phyloP scores from a whole-genome alignment of 352 stramenopile genomes.

The Pythium brassicae region DNA sequence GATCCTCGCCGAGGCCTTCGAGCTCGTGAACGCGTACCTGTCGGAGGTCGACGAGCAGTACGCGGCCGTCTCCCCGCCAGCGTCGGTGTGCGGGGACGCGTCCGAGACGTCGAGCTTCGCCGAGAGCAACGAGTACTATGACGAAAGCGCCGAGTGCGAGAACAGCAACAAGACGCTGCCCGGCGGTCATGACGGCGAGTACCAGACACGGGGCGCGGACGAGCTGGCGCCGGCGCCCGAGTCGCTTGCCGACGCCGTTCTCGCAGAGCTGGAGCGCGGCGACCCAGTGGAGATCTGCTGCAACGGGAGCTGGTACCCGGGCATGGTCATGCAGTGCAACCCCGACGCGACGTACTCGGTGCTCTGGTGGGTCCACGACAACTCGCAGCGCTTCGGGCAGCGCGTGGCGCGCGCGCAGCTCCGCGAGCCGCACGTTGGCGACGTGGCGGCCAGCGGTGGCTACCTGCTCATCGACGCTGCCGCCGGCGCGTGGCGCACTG shows the following conservation, averaged over 20 bases:
- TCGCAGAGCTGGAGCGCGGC: constrained; percentile 36
- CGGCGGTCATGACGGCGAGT: not conserved
- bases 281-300: constrained; percentile 64
- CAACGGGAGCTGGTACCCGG: constrained; percentile 54
- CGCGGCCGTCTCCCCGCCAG: constrained; percentile 39
- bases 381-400: constrained; percentile 70
- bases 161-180: constrained; percentile 6
- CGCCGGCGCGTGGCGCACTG: constrained; percentile 42
- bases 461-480: constrained; percentile 51
- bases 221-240: constrained; percentile 2
- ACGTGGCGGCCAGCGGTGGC: constrained; percentile 15
- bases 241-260: not conserved
- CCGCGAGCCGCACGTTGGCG: constrained; percentile 28
- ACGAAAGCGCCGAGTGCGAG: not conserved
- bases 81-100: constrained; percentile 16
- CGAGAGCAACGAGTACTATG: not conserved
- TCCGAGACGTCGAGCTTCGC: constrained; percentile 1
- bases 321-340: constrained; percentile 61
- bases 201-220: not conserved
- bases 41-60: constrained; percentile 54
- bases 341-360: constrained; percentile 61
- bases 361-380: constrained; percentile 78
- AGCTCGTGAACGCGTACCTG: constrained; percentile 46
- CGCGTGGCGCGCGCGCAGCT: constrained; percentile 42
- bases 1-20: constrained; percentile 63